Percentiles rank a stretch among this genome's conserved stretches.
Conservation (phyloP, 306 rosid genomes). For the Trifolium pratense region DNA sequence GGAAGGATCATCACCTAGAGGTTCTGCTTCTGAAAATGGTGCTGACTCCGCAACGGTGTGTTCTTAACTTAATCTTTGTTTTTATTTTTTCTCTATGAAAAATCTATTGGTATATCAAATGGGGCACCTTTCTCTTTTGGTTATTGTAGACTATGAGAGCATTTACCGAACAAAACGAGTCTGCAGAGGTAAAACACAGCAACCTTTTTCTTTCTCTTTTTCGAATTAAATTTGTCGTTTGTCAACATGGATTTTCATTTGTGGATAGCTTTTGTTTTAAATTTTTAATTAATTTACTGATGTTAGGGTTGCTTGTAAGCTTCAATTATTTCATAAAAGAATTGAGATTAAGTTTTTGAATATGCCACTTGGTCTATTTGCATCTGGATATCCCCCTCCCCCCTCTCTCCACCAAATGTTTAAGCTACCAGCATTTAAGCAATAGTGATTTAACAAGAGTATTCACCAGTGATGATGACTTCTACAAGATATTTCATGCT, state of each 20-base stretch:
- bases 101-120: slow-evolving; percentile 35
- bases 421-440: background rate
- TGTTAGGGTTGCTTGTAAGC: slow-evolving; percentile 32
- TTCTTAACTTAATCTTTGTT: slow-evolving; percentile 38
- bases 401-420: background rate
- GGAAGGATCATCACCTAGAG: slow-evolving; percentile 91
- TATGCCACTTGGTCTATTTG: slow-evolving; percentile 7
- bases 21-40: slow-evolving; percentile 66
- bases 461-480: background rate
- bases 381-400: background rate
- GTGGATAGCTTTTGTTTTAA: slow-evolving; percentile 14
- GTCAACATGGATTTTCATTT: slow-evolving; percentile 24
- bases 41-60: slow-evolving; percentile 63
- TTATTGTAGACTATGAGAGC: slow-evolving; percentile 65
- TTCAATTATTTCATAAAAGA: slow-evolving; percentile 12
- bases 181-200: slow-evolving; percentile 65
- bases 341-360: slow-evolving; percentile 25
- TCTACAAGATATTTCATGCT: slow-evolving; percentile 14
- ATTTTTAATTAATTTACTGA: slow-evolving; percentile 3
- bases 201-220: background rate
- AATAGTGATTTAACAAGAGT: slow-evolving; percentile 29
- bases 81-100: background rate
- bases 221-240: slow-evolving; percentile 25
- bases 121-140: slow-evolving; percentile 33
- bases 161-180: slow-evolving; percentile 55